phyloP scores from a whole-genome alignment of 768 basidiomycete species.

The Russula emetica region DNA sequence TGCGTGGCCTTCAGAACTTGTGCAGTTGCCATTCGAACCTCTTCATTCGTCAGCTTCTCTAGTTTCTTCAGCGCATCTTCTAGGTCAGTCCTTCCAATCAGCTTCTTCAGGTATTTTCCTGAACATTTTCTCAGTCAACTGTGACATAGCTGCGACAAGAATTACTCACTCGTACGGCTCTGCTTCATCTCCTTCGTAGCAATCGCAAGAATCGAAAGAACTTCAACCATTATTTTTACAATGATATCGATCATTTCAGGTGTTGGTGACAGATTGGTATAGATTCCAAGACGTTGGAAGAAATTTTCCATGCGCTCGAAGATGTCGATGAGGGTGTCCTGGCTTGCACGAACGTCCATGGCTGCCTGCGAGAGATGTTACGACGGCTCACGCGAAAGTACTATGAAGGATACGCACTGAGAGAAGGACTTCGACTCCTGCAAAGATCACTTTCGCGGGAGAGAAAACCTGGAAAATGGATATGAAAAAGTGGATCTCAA shows the following conservation, averaged over 20 bases:
- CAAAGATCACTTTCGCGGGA: background rate
- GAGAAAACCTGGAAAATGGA: background rate
- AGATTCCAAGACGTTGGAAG: no score
- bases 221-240: no score
- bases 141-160: background rate
- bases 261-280: no score
- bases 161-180: background rate
- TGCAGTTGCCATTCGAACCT: background rate
- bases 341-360: background rate
- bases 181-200: background rate
- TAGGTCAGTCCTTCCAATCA: no score
- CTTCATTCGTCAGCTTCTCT: background rate
- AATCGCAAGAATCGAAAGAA: background rate
- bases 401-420: background rate
- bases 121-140: background rate
- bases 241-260: no score
- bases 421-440: background rate
- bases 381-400: background rate
- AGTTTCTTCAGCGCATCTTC: no score
- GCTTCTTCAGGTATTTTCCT: no score
- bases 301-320: no score
- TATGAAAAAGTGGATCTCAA: background rate
- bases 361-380: background rate
- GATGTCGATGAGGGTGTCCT: background rate
- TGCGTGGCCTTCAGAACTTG: background rate